Evolutionary conservation across 257 asterid species (phyloP).

Genomic region (Nicotiana obtusifolia): DNA sequence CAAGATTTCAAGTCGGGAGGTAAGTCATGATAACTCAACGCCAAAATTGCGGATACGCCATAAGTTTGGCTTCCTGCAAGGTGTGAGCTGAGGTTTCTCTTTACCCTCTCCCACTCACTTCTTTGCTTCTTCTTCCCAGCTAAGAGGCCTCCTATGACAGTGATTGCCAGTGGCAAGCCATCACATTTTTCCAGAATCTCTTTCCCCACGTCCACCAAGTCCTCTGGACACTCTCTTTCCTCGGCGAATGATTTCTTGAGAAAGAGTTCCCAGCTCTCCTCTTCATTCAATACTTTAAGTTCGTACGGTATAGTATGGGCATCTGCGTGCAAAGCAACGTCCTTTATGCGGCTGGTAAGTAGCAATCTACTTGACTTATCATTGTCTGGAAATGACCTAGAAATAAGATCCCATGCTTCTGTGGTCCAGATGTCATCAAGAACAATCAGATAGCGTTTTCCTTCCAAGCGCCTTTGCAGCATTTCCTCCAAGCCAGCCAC

Average conservation of each 20-base stretch:
- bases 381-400: constrained; percentile 13
- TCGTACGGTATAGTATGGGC: background rate
- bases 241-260: constrained; percentile 1
- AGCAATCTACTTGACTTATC: constrained; percentile 18
- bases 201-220: constrained; percentile 17
- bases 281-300: constrained; percentile 5
- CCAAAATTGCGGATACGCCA: background rate
- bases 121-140: background rate
- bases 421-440: constrained; percentile 7
- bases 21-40: constrained; percentile 19
- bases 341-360: constrained; percentile 13
- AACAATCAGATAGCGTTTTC: constrained; percentile 7
- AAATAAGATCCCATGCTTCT: constrained; percentile 17
- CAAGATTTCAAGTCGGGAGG: constrained; percentile 20
- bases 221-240: background rate
- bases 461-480: background rate
- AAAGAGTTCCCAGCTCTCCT: constrained; percentile 25
- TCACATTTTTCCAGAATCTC: constrained; percentile 20
- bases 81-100: background rate
- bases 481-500: background rate
- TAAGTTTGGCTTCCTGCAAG: background rate
- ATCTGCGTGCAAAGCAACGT: constrained; percentile 6
- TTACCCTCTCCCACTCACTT: constrained; percentile 23
- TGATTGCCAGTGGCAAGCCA: constrained; percentile 24
- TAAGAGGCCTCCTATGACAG: constrained; percentile 14